Base-by-base conservation (phyloP, 1,284 basidiomycete genomes). In the Ustilago sp. region DNA sequence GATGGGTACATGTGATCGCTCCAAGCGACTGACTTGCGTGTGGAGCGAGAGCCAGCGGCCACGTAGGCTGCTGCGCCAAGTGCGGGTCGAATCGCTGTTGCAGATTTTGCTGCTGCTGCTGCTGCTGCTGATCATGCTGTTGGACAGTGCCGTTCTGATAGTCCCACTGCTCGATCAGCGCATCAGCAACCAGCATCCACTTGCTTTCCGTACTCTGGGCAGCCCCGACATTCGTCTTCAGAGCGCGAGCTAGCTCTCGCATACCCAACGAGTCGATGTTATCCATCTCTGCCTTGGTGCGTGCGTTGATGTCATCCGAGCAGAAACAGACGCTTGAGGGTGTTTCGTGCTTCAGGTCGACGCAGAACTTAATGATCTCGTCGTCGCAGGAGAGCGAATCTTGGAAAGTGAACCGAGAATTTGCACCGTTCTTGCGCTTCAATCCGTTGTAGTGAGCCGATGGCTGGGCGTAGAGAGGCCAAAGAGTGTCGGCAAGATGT, bases 241-340 rank as follows among this genome's bases (percentile, higher is more conserved):
- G 43, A 12, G 64, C 59, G 19, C 51, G 68, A 28, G 65, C 68
- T 1, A 76, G 58, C 48, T 76, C 74, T 9, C 58, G 64, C 68
- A 76, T 69, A 23, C 69, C 68, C 23, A 77, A 34, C 45, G 62
- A 74, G 43, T 71, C 64, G 43, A 79, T 66, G 23, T 35, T 57
- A 34, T 76, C 77, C 2, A 55, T 41, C 56, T 79, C 77, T 4
- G 77, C 77, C 31, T 63, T 68, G n/a, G 77, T 79, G 39, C 77
- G 62, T 15, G 74, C 77, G 31, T 79, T 79, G 52, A 51, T 68
- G 41, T 79, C 77, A 50, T 79, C 68, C 2, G 74, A 77, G 39
- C 69, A 73, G 34, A 79, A 79, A 15, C 57, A 57, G 39, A 77
- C 69, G 31, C 54, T 50, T 1, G 63, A 56, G 1, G 45, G 19